Conservation (phyloP, 2,329 filamentous ascomycete species). For the Neodidymelliopsis sp. region DNA sequence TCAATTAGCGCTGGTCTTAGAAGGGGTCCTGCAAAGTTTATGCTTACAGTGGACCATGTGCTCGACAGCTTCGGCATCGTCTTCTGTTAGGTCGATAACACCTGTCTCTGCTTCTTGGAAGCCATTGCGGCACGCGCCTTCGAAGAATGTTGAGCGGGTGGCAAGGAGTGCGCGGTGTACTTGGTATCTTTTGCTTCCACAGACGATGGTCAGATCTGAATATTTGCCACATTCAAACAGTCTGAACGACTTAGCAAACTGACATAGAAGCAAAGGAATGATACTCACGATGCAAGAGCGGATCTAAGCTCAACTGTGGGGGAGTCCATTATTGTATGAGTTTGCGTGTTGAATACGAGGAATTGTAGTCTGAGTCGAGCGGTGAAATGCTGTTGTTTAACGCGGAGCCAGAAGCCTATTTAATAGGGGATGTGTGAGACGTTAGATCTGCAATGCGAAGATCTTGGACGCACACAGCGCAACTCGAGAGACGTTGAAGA, state of each 20-base stretch:
- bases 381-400: background rate
- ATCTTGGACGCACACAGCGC: slow-evolving; percentile 20
- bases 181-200: slow-evolving; percentile 54
- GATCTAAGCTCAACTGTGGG: slow-evolving; percentile 55
- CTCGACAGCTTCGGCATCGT: slow-evolving; percentile 51
- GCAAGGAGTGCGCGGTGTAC: slow-evolving; percentile 59
- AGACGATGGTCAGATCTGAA: slow-evolving; percentile 58
- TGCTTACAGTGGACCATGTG: slow-evolving; percentile 53
- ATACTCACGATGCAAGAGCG: slow-evolving; percentile 57
- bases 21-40: slow-evolving; percentile 5
- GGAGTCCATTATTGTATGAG: slow-evolving; percentile 44
- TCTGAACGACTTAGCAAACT: slow-evolving; percentile 44
- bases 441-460: slow-evolving; percentile 17
- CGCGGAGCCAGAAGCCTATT: slow-evolving; percentile 12
- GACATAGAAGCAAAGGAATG: background rate
- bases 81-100: slow-evolving; percentile 50
- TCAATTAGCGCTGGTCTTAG: slow-evolving; percentile 26
- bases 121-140: slow-evolving; percentile 49
- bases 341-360: background rate
- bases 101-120: slow-evolving; percentile 49
- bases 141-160: slow-evolving; percentile 57
- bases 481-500: slow-evolving; percentile 8
- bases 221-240: slow-evolving; percentile 51
- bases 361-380: background rate
- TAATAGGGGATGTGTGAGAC: slow-evolving; percentile 19